These are phyloP conservation scores for Nemophila menziesii DNA, from an alignment of 257 asterid species.

Conservation along the genomic window DNA sequence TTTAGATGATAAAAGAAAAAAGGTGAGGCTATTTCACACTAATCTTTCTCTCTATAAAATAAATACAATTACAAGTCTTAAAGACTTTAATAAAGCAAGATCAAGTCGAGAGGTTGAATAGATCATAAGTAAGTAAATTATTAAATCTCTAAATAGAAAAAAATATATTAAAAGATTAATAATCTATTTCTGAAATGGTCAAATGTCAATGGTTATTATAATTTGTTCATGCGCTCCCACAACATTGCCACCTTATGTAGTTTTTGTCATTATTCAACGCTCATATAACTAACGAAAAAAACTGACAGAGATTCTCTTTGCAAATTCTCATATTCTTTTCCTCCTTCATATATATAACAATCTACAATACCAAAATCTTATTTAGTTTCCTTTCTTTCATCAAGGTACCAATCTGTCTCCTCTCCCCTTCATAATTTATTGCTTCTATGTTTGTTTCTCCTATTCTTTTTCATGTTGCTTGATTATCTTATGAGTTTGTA, in stretches of 20 bases:
- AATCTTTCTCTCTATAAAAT: too few relatives aligned
- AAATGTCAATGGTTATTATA: neutral
- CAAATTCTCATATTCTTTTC: neutral
- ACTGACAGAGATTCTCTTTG: neutral
- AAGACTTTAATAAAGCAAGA: too few relatives aligned
- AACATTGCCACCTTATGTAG: neutral
- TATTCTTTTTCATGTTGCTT: too few relatives aligned
- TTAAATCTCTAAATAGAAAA: too few relatives aligned
- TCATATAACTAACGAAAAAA: constrained; percentile 2
- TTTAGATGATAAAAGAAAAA: too few relatives aligned
- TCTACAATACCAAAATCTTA: neutral
- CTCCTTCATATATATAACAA: neutral
- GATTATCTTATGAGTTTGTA: too few relatives aligned
- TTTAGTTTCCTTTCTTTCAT: neutral
- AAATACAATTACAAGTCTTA: too few relatives aligned
- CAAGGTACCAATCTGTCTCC: neutral
- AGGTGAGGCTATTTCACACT: too few relatives aligned
- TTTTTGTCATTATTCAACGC: neutral
- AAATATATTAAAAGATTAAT: neutral
- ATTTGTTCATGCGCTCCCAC: neutral
- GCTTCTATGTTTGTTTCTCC: too few relatives aligned
- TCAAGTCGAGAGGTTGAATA: too few relatives aligned
- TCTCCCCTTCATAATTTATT: too few relatives aligned
- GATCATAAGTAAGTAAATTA: too few relatives aligned
- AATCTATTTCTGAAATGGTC: neutral